Conservation (phyloP, 2,329 filamentous ascomycete species). For the Knufia fluminis region DNA sequence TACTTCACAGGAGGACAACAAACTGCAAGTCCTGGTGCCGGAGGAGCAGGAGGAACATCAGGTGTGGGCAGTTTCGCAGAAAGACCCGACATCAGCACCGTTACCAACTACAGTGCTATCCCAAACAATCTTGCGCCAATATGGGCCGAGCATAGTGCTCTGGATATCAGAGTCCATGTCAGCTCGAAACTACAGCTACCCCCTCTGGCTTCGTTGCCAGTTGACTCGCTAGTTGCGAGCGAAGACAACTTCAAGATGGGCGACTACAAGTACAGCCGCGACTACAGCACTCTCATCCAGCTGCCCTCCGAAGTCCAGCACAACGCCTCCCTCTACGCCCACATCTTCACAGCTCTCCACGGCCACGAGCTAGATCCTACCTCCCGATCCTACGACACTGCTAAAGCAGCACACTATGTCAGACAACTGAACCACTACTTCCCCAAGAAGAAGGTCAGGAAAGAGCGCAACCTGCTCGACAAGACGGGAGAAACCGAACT, state of each 20-base stretch:
- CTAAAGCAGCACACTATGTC: slow-evolving; percentile 71
- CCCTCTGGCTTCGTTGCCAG: slow-evolving; percentile 55
- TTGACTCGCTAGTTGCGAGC: slow-evolving; percentile 63
- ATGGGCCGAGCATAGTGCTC: slow-evolving; percentile 67
- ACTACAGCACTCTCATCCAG: slow-evolving; percentile 65
- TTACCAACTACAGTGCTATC: slow-evolving; percentile 52
- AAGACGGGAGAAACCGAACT: slow-evolving; percentile 30
- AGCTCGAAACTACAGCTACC: slow-evolving; percentile 64
- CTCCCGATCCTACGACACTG: slow-evolving; percentile 60
- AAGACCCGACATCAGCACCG: slow-evolving; percentile 50
- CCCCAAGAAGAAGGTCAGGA: slow-evolving; percentile 78
- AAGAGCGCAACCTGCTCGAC: slow-evolving; percentile 74
- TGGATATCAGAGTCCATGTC: slow-evolving; percentile 81
- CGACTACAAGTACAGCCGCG: slow-evolving; percentile 68
- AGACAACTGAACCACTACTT: slow-evolving; percentile 84
- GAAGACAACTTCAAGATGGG: slow-evolving; percentile 74
- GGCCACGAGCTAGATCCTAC: slow-evolving; percentile 70
- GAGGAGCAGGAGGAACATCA: slow-evolving; percentile 16
- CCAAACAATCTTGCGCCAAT: slow-evolving; percentile 73
- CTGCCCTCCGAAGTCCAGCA: slow-evolving; percentile 74
- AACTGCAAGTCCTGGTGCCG: slow-evolving; percentile 1
- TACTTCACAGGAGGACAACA: neutral
- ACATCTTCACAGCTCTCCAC: slow-evolving; percentile 77
- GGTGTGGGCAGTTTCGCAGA: slow-evolving; percentile 55
- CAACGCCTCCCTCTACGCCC: slow-evolving; percentile 89